A percentile compares a stretch with the other conserved stretches of the same genome.
Evolutionary conservation across 2,329 filamentous ascomycete genomes (phyloP).

Genomic region (Pseudogymnoascus sp.): DNA sequence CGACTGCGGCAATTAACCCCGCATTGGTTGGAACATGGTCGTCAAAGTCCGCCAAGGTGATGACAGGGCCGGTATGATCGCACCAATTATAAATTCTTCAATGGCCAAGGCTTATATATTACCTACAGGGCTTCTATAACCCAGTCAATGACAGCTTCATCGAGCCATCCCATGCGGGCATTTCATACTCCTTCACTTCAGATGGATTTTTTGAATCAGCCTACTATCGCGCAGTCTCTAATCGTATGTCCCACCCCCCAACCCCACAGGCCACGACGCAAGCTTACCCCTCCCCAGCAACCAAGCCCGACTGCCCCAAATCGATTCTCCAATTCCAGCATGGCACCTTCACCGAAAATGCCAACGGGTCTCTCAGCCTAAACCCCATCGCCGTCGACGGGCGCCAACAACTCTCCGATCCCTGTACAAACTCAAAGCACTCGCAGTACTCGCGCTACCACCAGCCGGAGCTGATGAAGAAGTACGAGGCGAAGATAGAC

Average conservation of each 20-base stretch:
- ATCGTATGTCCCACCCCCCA: constrained; percentile 43
- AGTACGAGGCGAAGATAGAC: constrained; percentile 40
- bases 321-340: constrained; percentile 68
- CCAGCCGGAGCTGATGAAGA: constrained; percentile 51
- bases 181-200: constrained; percentile 64
- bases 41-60: constrained; percentile 59
- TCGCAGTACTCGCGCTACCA: constrained; percentile 59
- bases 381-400: constrained; percentile 58
- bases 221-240: constrained; percentile 60
- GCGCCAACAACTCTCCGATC: constrained; percentile 56
- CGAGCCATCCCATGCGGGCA: constrained; percentile 58
- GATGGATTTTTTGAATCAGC: constrained; percentile 63
- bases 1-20: constrained; percentile 35
- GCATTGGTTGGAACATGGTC: constrained; percentile 63
- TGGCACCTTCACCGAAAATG: constrained; percentile 48
- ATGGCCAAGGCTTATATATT: constrained; percentile 12
- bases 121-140: constrained; percentile 57
- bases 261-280: not conserved
- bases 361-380: constrained; percentile 50
- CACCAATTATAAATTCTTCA: constrained; percentile 22
- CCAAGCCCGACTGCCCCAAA: constrained; percentile 50
- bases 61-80: constrained; percentile 59
- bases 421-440: constrained; percentile 44
- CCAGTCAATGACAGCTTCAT: constrained; percentile 55
- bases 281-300: constrained; percentile 35